Conservation (phyloP, 306 rosid genomes). For the Astragalus glycyphyllos region DNA sequence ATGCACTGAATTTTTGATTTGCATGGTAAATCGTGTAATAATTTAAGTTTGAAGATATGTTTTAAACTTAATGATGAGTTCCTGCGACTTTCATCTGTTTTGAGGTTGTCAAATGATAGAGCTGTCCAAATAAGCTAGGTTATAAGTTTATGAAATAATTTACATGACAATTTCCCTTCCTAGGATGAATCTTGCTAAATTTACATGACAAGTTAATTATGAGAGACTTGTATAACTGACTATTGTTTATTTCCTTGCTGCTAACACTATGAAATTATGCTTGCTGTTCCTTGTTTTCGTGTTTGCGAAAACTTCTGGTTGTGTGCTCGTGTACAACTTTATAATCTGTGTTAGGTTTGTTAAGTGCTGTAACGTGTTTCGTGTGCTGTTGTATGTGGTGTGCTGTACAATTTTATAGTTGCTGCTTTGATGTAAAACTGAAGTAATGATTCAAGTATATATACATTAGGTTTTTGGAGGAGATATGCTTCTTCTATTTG, state of each 20-base stretch:
- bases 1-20: slow-evolving; percentile 26
- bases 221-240: too few relatives aligned
- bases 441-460: too few relatives aligned
- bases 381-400: too few relatives aligned
- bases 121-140: background rate
- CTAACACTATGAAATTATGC: background rate
- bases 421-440: too few relatives aligned
- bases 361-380: too few relatives aligned
- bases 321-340: background rate
- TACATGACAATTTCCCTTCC: background rate
- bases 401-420: too few relatives aligned
- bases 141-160: slow-evolving; percentile 14
- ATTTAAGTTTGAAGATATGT: slow-evolving; percentile 34
- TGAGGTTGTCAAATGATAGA: background rate
- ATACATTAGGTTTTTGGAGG: too few relatives aligned
- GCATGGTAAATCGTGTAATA: slow-evolving; percentile 47
- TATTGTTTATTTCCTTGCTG: too few relatives aligned
- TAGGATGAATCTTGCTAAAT: background rate
- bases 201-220: background rate
- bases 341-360: too few relatives aligned
- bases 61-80: slow-evolving; percentile 12
- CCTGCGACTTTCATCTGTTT: slow-evolving; percentile 9
- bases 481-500: too few relatives aligned
- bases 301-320: background rate
- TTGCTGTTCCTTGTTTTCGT: background rate